Evolutionary conservation across 1,284 basidiomycete genomes (phyloP), one percentile per base, ranked within the genome.

Genomic region (Moesziomyces sp.): DNA sequence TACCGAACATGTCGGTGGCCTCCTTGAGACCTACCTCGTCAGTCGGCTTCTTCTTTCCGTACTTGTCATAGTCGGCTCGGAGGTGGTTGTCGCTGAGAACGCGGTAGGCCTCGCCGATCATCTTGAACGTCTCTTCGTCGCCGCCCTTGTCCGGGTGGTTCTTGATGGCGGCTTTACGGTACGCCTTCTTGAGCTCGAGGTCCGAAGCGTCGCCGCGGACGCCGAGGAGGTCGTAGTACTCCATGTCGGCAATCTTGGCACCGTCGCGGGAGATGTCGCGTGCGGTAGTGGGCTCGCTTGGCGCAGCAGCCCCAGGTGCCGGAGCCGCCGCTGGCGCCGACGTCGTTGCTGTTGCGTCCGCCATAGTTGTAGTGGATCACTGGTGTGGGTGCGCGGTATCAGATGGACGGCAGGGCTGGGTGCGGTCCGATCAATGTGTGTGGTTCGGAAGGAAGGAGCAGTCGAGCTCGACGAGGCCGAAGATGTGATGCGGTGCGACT

Each of bases 131-230:
- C 59, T 83, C 82, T 42, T 83, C 82, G 52, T 83, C 82, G 46
- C 82, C 82, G 21, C 82, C 82, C 67, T 83, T 83, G 73, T 84
- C 83, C 7, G 80, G 75, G 83, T 87, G 78, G 62, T 93, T 93
- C 88, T 93, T 92, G 88, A 98, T 95, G 23, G 96, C 95, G 71
- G 92, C 91, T 85, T 93, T 97, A 73, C 96, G 88, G 86, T 98
- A 98, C 1, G 93, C 94, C 86, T 95, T 97, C 88, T 98, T 99
- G 77, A 97, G 86, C 63, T 91, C 89, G 5, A 89, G 90, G 74
- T 93, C 92, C 18, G 78, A 72, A 11, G 74, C 78, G 33, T 80
- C 73, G n/a, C 80, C 83, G 45, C 78, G 68, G 50, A 84, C 83
- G 49, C 74, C 70, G 46, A 84, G 79, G n/a, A 84, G 78, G 54